Evolutionary conservation across 257 asterid genomes (phyloP).

Genomic region (Plantago elongata): DNA sequence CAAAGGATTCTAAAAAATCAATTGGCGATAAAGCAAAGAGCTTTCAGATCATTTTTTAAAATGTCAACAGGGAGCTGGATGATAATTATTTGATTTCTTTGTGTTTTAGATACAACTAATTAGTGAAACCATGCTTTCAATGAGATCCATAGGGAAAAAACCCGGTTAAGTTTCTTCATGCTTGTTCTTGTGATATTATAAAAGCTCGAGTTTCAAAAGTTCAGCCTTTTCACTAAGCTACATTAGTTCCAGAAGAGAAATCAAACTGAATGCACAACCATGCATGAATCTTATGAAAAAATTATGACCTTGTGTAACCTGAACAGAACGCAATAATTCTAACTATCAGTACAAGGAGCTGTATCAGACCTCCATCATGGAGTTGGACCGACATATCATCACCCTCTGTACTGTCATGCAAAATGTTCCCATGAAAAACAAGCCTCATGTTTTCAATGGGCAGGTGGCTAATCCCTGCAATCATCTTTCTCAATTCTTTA

Average conservation of each 20-base stretch:
- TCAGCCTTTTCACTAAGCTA: not conserved
- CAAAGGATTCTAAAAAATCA: too few relatives aligned
- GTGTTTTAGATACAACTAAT: too few relatives aligned
- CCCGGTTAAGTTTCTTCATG: constrained; percentile 4
- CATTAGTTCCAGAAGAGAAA: constrained; percentile 11
- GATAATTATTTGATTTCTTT: too few relatives aligned
- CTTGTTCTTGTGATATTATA: not conserved
- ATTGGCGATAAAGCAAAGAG: too few relatives aligned
- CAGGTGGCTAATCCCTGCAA: constrained; percentile 46
- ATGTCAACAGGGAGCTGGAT: too few relatives aligned
- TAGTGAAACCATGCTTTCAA: not conserved
- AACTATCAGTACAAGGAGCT: constrained; percentile 12
- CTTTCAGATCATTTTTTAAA: too few relatives aligned
- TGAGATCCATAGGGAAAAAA: not conserved
- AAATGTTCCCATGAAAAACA: constrained; percentile 65
- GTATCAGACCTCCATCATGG: constrained; percentile 53
- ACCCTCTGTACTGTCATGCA: constrained; percentile 54
- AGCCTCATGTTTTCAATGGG: constrained; percentile 54
- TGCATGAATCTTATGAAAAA: not conserved
- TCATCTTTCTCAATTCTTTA: constrained; percentile 68
- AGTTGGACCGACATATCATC: constrained; percentile 42
- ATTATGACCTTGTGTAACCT: constrained; percentile 1
- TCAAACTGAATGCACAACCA: constrained; percentile 5
- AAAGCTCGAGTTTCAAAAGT: not conserved
- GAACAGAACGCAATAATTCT: constrained; percentile 10